phyloP scores from a whole-genome alignment of 2,329 filamentous ascomycete species.

The Phyllosticta capitalensis region DNA sequence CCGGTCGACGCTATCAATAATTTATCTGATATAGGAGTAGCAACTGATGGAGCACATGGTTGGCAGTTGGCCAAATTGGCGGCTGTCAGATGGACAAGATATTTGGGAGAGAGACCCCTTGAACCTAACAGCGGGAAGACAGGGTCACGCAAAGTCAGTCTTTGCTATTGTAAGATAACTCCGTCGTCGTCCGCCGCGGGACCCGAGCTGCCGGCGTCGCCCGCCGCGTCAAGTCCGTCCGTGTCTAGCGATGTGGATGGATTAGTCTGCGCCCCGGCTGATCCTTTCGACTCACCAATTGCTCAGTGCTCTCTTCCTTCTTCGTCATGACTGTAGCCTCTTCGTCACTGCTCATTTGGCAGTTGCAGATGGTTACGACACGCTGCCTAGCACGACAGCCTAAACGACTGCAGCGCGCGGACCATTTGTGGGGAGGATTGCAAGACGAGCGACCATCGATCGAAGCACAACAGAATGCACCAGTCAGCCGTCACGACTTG shows the following conservation, averaged over 20 bases:
- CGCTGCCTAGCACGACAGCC: not conserved
- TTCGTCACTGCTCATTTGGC: not conserved
- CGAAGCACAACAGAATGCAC: not conserved
- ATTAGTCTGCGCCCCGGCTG: no score
- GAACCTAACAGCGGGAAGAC: no score
- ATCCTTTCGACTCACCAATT: no score
- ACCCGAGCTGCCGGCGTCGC: not conserved
- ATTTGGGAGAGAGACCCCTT: not conserved
- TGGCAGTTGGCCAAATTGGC: not conserved
- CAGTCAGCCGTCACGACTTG: no score
- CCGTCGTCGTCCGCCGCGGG: not conserved
- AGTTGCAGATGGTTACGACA: no score
- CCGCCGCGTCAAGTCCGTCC: not conserved
- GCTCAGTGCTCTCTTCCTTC: not conserved
- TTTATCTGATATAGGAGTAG: no score
- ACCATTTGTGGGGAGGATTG: not conserved
- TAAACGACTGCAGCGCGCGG: not conserved
- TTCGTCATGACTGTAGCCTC: not conserved
- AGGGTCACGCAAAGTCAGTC: not conserved
- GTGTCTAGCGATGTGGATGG: no score
- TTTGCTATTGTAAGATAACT: not conserved
- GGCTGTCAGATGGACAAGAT: not conserved
- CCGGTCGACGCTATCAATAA: no score
- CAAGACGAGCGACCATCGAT: not conserved
- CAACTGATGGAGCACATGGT: not conserved